Evolutionary conservation across 257 asterid species (phyloP).

Genomic region (Dorcoceras hygrometricum): DNA sequence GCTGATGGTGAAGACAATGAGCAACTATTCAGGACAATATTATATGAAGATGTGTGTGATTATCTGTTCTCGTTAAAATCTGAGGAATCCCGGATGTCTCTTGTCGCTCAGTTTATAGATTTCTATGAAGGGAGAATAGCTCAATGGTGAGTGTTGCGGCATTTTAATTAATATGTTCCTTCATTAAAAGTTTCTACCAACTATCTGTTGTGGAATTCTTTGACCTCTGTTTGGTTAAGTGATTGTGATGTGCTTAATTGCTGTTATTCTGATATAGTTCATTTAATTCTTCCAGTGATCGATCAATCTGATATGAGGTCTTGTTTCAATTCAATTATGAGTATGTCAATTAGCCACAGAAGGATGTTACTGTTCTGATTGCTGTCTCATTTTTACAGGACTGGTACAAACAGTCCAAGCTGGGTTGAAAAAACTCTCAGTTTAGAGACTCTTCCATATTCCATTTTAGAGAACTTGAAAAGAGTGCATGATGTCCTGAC

Average conservation of each 20-base stretch:
- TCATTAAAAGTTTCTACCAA: too few relatives aligned
- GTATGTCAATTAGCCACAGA: not conserved
- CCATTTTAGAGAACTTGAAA: constrained; percentile 57
- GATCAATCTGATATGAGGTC: not conserved
- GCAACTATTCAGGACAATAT: constrained; percentile 68
- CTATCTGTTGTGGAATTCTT: not conserved
- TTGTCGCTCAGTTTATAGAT: constrained; percentile 74
- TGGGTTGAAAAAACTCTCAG: constrained; percentile 68
- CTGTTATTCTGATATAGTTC: too few relatives aligned
- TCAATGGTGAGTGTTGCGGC: constrained; percentile 69
- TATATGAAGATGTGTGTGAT: constrained; percentile 85
- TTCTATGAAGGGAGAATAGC: constrained; percentile 85
- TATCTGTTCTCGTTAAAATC: constrained; percentile 76
- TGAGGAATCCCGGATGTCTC: constrained; percentile 73
- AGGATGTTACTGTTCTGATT: constrained; percentile 13
- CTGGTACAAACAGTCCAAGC: constrained; percentile 84
- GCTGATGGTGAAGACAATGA: constrained; percentile 68
- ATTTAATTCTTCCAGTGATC: not conserved
- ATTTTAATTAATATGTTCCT: constrained; percentile 10
- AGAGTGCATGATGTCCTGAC: constrained; percentile 43
- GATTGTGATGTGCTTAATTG: constrained; percentile 3
- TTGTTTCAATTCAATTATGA: not conserved
- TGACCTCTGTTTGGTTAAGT: constrained; percentile 17
- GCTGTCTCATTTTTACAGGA: constrained; percentile 44
- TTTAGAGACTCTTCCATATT: constrained; percentile 60